Evolutionary conservation across 345 rosid species (phyloP), one percentile per base, ranked within the genome.

Genomic region (Bruguiera parviflora): DNA sequence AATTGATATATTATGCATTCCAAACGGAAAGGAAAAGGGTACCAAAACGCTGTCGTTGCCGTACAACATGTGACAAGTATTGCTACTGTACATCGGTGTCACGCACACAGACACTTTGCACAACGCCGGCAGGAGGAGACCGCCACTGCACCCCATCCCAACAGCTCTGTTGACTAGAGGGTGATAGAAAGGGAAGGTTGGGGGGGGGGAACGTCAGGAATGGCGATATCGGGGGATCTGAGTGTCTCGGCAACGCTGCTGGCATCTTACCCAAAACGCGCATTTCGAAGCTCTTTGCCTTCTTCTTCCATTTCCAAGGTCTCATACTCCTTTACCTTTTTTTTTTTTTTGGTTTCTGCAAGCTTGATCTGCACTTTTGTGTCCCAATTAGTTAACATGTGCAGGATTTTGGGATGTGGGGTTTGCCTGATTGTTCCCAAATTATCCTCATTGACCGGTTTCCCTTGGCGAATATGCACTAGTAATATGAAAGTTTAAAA

Each of bases 211-310:
- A 33, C 37, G 37, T 33, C 37, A 1, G 37, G 57, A 78, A 87
- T 87, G 92, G 84, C 89, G 66, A 81, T 85, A 27, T 75, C 82
- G 47, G 96, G 91, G 73, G 85, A 85, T 81, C 81, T 89, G 64
- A 87, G 84, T 79, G 82, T 89, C 73, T 84, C 92, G 28, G 88
- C 96, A 10, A 80, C 84, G 5, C 67, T 92, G 58, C 64, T 89
- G 62, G 86, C 83, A 18, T 74, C 96, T 52, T 83, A 77, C 79
- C 83, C 56, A 71, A 80, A 73, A 16, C 85, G 67, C 63, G 85
- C 85, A 33, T 70, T 70, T 68, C 85, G 84, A 28, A 72, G 82
- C 70, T 77, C 85, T 4, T 67, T 82, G n/a, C 75, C 89, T 74
- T 73, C 49, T 43, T 15, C 84, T 73, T 75, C 91, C 6, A 71